Evolutionary conservation across 1,284 basidiomycete genomes (phyloP).

Genomic region (Marasmius oreades): DNA sequence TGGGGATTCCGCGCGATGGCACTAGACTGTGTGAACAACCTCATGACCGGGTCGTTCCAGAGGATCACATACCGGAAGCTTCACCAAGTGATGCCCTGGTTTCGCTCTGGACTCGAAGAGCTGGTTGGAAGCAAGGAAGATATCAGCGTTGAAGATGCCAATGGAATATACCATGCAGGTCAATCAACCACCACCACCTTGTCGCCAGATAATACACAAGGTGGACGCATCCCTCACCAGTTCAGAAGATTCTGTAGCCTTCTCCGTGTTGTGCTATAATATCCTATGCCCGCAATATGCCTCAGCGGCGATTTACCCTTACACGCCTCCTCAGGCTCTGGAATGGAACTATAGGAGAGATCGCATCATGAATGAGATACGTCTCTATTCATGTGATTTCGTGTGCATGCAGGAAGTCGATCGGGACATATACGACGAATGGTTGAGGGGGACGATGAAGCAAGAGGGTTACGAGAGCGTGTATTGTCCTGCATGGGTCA

Average conservation of each 20-base stretch:
- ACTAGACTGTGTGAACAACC: too few relatives aligned
- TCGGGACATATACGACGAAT: background rate
- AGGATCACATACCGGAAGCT: too few relatives aligned
- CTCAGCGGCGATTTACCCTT: background rate
- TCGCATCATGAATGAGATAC: background rate
- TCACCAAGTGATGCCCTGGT: too few relatives aligned
- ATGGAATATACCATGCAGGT: too few relatives aligned
- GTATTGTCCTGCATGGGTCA: conserved; percentile 2
- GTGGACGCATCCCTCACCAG: too few relatives aligned
- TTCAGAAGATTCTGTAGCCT: background rate
- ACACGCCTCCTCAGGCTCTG: background rate
- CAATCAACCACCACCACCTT: too few relatives aligned
- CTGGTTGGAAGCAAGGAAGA: too few relatives aligned
- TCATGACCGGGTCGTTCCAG: too few relatives aligned
- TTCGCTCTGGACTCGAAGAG: too few relatives aligned
- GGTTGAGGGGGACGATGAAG: background rate
- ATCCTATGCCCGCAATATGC: background rate
- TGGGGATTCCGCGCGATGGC: too few relatives aligned
- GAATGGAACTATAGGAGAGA: background rate
- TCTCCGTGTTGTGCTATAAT: conserved; percentile 1
- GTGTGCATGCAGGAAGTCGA: conserved; percentile 3
- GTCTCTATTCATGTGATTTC: background rate
- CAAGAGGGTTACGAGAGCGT: conserved; percentile 2
- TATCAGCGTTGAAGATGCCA: too few relatives aligned
- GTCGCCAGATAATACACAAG: too few relatives aligned